These are phyloP conservation scores for Chalaropsis ovoidea DNA, from an alignment of 2,329 filamentous ascomycete genomes.

Conservation along the genomic window DNA sequence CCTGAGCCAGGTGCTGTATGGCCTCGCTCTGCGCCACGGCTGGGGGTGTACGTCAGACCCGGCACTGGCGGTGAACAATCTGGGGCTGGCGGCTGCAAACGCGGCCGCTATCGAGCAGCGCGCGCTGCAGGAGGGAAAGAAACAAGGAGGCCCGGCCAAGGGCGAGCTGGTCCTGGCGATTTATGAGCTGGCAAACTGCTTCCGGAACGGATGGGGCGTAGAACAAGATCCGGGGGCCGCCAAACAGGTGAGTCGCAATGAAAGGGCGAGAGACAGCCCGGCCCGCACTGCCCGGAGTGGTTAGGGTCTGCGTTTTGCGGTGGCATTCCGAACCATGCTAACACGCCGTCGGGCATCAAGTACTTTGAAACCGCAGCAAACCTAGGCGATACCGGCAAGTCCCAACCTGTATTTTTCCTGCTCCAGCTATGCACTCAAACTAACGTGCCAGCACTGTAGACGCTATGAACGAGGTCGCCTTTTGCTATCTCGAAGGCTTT, in stretches of 20 bases:
- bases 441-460: slow-evolving; percentile 42
- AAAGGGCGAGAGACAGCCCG: not conserved
- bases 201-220: slow-evolving; percentile 90
- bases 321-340: not conserved
- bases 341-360: slow-evolving; percentile 34
- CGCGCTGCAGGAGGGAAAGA: slow-evolving; percentile 76
- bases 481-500: slow-evolving; percentile 96
- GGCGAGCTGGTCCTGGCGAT: slow-evolving; percentile 94
- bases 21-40: slow-evolving; percentile 80
- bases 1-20: slow-evolving; percentile 89
- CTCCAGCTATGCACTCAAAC: not conserved
- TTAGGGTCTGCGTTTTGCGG: not conserved
- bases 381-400: slow-evolving; percentile 70
- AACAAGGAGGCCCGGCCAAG: slow-evolving; percentile 88
- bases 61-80: slow-evolving; percentile 65
- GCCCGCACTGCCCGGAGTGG: not conserved
- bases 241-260: slow-evolving; percentile 46
- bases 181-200: slow-evolving; percentile 86
- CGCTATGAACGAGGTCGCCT: slow-evolving; percentile 92
- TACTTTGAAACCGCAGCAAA: slow-evolving; percentile 98
- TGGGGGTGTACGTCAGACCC: slow-evolving; percentile 77
- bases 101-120: slow-evolving; percentile 77
- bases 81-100: slow-evolving; percentile 81
- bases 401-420: slow-evolving; percentile 1
- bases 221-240: slow-evolving; percentile 77